Evolutionary conservation across 2,329 filamentous ascomycete species (phyloP), one percentile per base, ranked within the genome.

Genomic region (Alternaria metachromatica): DNA sequence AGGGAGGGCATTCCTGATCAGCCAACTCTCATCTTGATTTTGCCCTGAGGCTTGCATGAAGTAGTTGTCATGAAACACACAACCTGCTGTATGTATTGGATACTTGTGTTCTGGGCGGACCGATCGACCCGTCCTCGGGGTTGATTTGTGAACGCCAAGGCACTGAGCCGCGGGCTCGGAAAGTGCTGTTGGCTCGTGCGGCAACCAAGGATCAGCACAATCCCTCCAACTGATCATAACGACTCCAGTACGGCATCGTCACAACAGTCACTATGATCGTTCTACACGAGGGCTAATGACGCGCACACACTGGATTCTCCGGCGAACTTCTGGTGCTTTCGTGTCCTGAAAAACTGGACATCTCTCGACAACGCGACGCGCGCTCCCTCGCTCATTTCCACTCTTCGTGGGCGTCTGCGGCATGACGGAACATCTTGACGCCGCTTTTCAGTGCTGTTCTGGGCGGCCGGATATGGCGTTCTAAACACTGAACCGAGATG

Each of bases 361-460:
- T 33, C 12, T 4, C 21, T 43, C 37, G 53, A 55, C 18, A 33
- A 37, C 48, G 41, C 25, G 49, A 25, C 26, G 13, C 28, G 26
- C 13, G 21, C 41, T 41, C 58, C 60, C 37, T 21, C 51, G 33
- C 58, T 60, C 63, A 63, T 69, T 62, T 67, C 62, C 53, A 58
- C 54, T 30, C 37, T 58, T 18, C 46, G 13, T 26, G 44, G 53
- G 48, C 54, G 49, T 28, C 62, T 62, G 60, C 56, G 45, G 64
- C 53, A 62, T 43, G 64, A 61, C 62, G 60, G 63, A 58, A 57
- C 48, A 62, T 53, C 50, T 57, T 25, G 46, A 45, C 37, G 25
- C 54, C 55, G 48, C 57, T 37, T 37, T 56, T 57, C 60, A 60
- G 43, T 67, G 44, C 63, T 58, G 55, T 46, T 46, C 44, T 33